Evolutionary conservation across 257 asterid genomes (phyloP), one percentile per base, ranked within the genome.

Genomic region (Forsythia viridissima): DNA sequence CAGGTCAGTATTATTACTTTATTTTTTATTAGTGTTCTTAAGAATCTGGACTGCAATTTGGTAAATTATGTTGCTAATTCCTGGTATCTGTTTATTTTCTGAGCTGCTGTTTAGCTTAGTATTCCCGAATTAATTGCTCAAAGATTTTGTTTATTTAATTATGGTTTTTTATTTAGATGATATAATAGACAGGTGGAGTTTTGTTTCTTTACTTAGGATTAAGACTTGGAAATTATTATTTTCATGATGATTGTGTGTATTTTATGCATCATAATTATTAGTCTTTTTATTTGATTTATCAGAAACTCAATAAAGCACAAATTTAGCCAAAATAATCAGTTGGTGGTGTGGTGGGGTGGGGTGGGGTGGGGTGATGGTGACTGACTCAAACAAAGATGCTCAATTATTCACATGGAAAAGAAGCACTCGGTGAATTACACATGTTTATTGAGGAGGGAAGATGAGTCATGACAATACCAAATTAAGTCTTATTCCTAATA

Each of bases 1-100:
- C 98, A 94, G 97, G 97, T 94, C 13, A 0, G 77, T 63, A 38
- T 40, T 30, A 30, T 30, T 30, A 30, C 34, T 30, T 30, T 30
- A 30, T 30, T 30, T 30, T 30, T 30, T 30, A 30, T 30, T 30
- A 30, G 34, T 30, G 34, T 30, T 30, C 34, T 30, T 30, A 30
- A 30, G 34, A 30, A 30, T 75, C 69, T 55, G 30, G 41, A 71
- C 74, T 72, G 1, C 57, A 15, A 30, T 20, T 38, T 34, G 51
- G 34, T 39, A 24, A 30, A 43, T 68, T 42, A 68, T 73, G 43
- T 12, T 48, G 73, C 44, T 61, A 10, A 13, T 57, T n/a, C 67
- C 40, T 3, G 16, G 12, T 16, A 8, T n/a, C 43, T 9, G 11
- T 9, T 71, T 72, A 75, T 66, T 63, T 10, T 30, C 15, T 1